These are phyloP conservation scores for Parafenestella ontariensis DNA, from an alignment of 2,329 filamentous ascomycete species.

Conservation along the genomic window DNA sequence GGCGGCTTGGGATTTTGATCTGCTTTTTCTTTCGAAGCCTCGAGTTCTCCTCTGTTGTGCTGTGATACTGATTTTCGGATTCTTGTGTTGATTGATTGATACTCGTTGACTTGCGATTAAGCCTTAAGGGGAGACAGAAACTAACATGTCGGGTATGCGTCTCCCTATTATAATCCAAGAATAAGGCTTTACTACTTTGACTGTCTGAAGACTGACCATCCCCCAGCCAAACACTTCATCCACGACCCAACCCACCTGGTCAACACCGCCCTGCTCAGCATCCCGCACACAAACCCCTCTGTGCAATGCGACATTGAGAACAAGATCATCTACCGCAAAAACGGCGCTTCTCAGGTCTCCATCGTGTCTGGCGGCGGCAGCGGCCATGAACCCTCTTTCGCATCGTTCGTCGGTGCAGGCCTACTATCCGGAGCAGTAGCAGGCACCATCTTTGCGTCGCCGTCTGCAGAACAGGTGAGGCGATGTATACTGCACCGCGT, in stretches of 20 bases:
- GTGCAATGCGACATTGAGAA: slow-evolving; percentile 78
- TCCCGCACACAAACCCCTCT: slow-evolving; percentile 85
- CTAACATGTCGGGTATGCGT: slow-evolving; percentile 6
- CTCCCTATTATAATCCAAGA: background rate
- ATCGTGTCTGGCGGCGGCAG: slow-evolving; percentile 88
- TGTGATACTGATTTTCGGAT: no score
- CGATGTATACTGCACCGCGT: slow-evolving; percentile 76
- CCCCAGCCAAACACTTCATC: slow-evolving; percentile 81
- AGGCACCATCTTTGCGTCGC: slow-evolving; percentile 86
- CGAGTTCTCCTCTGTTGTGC: background rate
- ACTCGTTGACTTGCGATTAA: background rate
- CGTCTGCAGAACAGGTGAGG: slow-evolving; percentile 82
- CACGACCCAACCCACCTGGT: slow-evolving; percentile 83
- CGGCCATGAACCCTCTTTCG: slow-evolving; percentile 89
- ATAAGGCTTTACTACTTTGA: background rate
- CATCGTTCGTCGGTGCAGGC: slow-evolving; percentile 82
- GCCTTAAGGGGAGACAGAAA: background rate
- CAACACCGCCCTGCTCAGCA: slow-evolving; percentile 73
- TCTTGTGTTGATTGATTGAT: background rate
- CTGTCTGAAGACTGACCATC: background rate
- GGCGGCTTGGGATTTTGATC: no score
- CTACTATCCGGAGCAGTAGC: slow-evolving; percentile 82
- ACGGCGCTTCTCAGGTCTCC: slow-evolving; percentile 66
- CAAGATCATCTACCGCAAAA: slow-evolving; percentile 66
- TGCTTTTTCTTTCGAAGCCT: no score